Evolutionary conservation across 768 basidiomycete genomes (phyloP).

Genomic region (Amanita brunnescens): DNA sequence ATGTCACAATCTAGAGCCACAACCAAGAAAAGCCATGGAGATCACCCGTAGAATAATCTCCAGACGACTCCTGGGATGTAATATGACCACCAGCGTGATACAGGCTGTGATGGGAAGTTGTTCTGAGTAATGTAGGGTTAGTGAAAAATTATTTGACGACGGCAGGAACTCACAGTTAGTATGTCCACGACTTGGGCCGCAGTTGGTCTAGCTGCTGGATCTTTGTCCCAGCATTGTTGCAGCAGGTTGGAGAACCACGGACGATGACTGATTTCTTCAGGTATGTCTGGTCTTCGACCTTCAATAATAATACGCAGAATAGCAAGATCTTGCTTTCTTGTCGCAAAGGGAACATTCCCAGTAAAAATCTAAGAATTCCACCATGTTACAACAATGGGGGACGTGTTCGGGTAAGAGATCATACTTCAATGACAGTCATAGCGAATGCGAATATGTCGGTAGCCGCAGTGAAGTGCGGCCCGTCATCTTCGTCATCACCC

Average conservation of each 20-base stretch:
- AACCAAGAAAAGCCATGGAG: too few species aligned
- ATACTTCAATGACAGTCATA: conserved; percentile 22
- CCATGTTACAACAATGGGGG: not conserved
- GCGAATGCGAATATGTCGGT: conserved; percentile 21
- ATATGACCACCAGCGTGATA: not conserved
- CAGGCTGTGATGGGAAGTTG: not conserved
- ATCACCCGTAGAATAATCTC: not conserved
- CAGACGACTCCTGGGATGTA: not conserved
- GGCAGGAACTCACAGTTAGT: not conserved
- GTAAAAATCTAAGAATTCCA: not conserved
- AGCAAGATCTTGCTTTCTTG: not conserved
- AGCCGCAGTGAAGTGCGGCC: conserved; percentile 6
- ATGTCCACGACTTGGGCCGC: not conserved
- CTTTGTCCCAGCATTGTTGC: not conserved
- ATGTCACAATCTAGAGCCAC: too few species aligned
- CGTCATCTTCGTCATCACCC: conserved; percentile 1
- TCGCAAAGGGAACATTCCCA: not conserved
- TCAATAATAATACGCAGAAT: not conserved
- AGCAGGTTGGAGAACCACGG: not conserved
- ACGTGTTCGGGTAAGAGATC: not conserved
- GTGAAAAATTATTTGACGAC: not conserved
- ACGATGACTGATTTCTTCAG: not conserved
- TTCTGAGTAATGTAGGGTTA: not conserved
- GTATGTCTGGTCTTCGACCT: not conserved
- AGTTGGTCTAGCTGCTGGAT: not conserved